These are phyloP conservation scores for Mycena leptocephala DNA, from an alignment of 768 basidiomycete species.

Conservation along the genomic window DNA sequence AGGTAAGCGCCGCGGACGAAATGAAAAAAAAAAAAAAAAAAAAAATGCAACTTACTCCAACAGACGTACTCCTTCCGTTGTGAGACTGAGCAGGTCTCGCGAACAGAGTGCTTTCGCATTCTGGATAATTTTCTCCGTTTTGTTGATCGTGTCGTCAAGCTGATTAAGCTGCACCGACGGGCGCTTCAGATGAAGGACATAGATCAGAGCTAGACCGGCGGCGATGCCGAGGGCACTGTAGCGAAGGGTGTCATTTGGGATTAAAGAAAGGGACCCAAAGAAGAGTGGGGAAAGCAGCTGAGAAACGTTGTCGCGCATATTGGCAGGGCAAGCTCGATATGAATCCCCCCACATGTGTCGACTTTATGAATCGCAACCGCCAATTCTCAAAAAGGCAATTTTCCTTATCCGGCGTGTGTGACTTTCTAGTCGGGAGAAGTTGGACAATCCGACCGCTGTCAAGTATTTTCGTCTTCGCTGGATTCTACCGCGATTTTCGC, in stretches of 20 bases:
- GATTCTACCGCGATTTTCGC: too few relatives aligned
- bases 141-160: background rate
- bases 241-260: slow-evolving; percentile 17
- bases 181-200: background rate
- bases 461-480: too few relatives aligned
- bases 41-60: background rate
- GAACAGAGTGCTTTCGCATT: background rate
- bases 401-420: too few relatives aligned
- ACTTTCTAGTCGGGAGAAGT: too few relatives aligned
- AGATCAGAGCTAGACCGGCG: background rate
- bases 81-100: background rate
- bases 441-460: too few relatives aligned
- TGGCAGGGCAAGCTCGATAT: too few relatives aligned
- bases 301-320: too few relatives aligned
- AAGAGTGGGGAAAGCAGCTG: background rate
- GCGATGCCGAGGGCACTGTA: background rate
- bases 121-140: background rate
- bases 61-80: background rate
- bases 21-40: background rate
- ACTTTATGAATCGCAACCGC: too few relatives aligned
- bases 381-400: too few relatives aligned
- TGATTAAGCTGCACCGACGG: background rate
- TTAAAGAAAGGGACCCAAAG: background rate
- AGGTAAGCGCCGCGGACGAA: background rate
- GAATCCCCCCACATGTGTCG: too few relatives aligned